phyloP scores from a whole-genome alignment of 176 grass and related monocot species.

The Pontederia crassipes region DNA sequence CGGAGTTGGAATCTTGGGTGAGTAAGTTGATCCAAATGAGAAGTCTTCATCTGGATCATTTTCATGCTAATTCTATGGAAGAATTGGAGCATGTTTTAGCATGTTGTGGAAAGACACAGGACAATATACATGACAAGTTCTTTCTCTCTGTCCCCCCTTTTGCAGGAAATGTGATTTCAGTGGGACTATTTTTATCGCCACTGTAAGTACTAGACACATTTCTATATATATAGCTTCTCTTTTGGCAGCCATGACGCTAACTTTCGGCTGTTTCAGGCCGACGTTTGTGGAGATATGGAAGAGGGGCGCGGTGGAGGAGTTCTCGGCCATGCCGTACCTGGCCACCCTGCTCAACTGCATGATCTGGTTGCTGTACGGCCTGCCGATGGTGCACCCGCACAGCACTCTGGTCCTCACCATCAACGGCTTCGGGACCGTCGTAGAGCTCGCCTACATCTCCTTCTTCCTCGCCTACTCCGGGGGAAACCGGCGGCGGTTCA shows the following conservation, averaged over 20 bases:
- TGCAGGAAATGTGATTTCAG: slow-evolving; percentile 80
- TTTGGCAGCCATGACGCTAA: no score
- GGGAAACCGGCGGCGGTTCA: slow-evolving; percentile 13
- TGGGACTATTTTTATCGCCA: slow-evolving; percentile 82
- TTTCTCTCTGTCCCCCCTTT: slow-evolving; percentile 7
- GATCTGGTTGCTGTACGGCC: slow-evolving; percentile 89
- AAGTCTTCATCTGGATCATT: background rate
- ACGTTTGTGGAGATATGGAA: slow-evolving; percentile 84
- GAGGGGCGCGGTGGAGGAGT: slow-evolving; percentile 67
- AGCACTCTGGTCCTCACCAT: slow-evolving; percentile 87
- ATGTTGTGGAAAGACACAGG: background rate
- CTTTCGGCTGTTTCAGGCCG: slow-evolving; percentile 27
- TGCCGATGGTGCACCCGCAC: slow-evolving; percentile 67
- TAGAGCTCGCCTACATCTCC: slow-evolving; percentile 59
- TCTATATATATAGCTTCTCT: no score
- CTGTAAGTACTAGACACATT: slow-evolving; percentile 38
- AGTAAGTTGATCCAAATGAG: background rate
- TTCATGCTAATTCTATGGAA: no score
- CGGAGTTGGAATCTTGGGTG: slow-evolving; percentile 53
- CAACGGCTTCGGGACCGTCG: slow-evolving; percentile 63
- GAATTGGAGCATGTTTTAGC: background rate
- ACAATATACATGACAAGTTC: background rate
- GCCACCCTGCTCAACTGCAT: slow-evolving; percentile 93
- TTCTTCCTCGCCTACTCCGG: slow-evolving; percentile 68
- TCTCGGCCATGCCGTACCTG: slow-evolving; percentile 72